These are phyloP conservation scores for Suillus subaureus DNA, from an alignment of 768 basidiomycete genomes.

Conservation along the genomic window DNA sequence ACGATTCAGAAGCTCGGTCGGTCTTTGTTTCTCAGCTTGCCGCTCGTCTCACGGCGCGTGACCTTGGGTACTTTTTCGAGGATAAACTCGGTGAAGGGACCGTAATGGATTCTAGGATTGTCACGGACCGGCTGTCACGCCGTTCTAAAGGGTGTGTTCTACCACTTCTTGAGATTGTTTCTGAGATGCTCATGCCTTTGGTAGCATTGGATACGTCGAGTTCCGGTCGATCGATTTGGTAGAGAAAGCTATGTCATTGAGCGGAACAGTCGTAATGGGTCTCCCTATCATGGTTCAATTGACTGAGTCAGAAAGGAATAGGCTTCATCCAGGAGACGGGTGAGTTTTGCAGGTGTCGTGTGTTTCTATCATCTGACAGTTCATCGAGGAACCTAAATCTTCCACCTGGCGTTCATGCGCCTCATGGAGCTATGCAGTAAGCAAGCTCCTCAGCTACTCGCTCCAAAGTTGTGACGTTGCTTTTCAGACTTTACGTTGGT, in stretches of 20 bases:
- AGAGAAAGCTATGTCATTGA: slow-evolving; percentile 84
- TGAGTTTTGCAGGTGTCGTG: slow-evolving; percentile 38
- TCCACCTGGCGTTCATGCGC: slow-evolving; percentile 81
- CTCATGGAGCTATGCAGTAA: slow-evolving; percentile 84
- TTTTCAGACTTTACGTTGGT: slow-evolving; percentile 87
- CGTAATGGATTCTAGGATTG: slow-evolving; percentile 95
- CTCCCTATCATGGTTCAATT: slow-evolving; percentile 95
- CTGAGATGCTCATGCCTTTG: slow-evolving; percentile 10
- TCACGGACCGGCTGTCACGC: slow-evolving; percentile 91
- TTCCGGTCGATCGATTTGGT: slow-evolving; percentile 90
- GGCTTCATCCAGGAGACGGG: slow-evolving; percentile 87
- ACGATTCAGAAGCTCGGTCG: slow-evolving; percentile 97
- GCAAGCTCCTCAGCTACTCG: slow-evolving; percentile 29
- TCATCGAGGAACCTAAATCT: slow-evolving; percentile 69
- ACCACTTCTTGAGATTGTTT: not conserved
- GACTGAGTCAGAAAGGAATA: slow-evolving; percentile 95
- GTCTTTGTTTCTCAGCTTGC: slow-evolving; percentile 99
- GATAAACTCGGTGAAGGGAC: slow-evolving; percentile 92
- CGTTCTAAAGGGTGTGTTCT: slow-evolving; percentile 91
- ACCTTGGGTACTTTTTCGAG: slow-evolving; percentile 98
- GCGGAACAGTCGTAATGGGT: slow-evolving; percentile 97
- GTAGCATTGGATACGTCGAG: slow-evolving; percentile 97
- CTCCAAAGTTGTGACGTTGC: slow-evolving; percentile 10
- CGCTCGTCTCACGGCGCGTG: slow-evolving; percentile 93
- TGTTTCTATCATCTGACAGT: slow-evolving; percentile 14